These are phyloP conservation scores for Venturia effusa DNA, from an alignment of 2,329 filamentous ascomycete genomes.

Conservation along the genomic window DNA sequence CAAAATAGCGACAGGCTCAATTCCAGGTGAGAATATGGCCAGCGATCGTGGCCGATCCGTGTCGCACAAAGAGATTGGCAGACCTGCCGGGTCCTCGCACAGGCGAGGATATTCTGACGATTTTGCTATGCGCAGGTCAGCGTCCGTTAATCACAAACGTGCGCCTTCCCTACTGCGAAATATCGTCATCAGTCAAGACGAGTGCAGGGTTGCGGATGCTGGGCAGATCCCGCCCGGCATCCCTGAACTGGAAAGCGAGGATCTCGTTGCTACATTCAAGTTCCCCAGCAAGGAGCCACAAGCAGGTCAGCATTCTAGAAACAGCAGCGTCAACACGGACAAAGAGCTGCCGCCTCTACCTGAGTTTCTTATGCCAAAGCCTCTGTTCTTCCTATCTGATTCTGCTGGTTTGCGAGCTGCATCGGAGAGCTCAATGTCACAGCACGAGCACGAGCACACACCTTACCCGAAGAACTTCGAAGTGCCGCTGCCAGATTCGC, in stretches of 20 bases:
- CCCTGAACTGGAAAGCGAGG: background rate
- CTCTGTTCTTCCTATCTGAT: constrained; percentile 2
- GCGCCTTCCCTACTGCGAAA: background rate
- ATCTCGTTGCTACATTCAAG: background rate
- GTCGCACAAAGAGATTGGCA: background rate
- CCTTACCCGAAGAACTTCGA: background rate
- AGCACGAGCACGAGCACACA: background rate
- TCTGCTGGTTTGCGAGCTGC: background rate
- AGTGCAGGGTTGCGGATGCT: background rate
- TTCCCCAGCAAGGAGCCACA: background rate
- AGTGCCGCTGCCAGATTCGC: background rate
- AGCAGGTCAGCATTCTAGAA: background rate
- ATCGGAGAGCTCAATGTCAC: background rate
- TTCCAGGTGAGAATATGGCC: background rate
- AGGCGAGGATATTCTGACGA: background rate
- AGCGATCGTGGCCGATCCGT: background rate
- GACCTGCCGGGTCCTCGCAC: background rate
- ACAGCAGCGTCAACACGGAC: background rate
- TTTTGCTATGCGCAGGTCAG: background rate
- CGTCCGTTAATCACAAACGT: background rate
- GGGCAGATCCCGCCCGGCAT: background rate
- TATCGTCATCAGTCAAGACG: background rate
- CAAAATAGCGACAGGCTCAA: background rate
- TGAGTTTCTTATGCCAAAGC: constrained; percentile 9
- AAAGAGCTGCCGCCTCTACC: constrained; percentile 11